These are phyloP conservation scores for Zoysia japonica DNA, from an alignment of 176 grass and related monocot species.

Conservation along the genomic window DNA sequence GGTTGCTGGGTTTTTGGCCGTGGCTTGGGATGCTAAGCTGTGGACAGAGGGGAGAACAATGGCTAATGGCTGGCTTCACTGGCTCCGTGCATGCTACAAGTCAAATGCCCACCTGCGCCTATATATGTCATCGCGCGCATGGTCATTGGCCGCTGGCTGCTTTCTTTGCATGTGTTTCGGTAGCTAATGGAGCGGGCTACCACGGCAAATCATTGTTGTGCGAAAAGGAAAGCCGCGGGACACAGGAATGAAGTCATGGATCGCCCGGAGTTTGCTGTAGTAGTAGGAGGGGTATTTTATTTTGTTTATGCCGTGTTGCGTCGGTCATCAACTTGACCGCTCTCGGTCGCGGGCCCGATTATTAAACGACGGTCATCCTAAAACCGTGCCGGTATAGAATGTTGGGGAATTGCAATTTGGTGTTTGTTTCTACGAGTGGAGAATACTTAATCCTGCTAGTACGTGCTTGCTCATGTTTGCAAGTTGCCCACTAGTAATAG, in stretches of 20 bases:
- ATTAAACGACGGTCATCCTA: conserved; percentile 37
- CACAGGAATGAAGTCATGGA: conserved; percentile 24
- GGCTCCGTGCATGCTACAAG: conserved; percentile 44
- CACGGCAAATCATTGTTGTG: conserved; percentile 33
- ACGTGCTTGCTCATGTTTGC: not conserved
- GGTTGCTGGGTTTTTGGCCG: conserved; percentile 36
- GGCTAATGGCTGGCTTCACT: conserved; percentile 39
- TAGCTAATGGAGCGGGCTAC: conserved; percentile 30
- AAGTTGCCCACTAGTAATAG: not conserved
- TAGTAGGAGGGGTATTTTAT: not conserved
- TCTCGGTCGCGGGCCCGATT: not conserved
- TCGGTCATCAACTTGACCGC: conserved; percentile 39
- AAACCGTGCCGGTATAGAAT: conserved; percentile 18
- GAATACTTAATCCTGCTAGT: too few species aligned
- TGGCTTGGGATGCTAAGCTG: conserved; percentile 42
- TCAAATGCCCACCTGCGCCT: conserved; percentile 44
- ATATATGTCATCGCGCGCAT: conserved; percentile 8
- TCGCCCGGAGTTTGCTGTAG: not conserved
- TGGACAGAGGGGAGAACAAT: conserved; percentile 15
- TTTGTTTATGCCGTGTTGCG: not conserved
- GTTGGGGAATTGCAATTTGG: not conserved
- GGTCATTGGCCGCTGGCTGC: not conserved
- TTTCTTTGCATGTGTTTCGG: not conserved
- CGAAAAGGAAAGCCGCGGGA: conserved; percentile 14
- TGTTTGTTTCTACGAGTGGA: not conserved